phyloP scores from a whole-genome alignment of 2,329 filamentous ascomycete genomes.

The Hymenoscyphus repandus region DNA sequence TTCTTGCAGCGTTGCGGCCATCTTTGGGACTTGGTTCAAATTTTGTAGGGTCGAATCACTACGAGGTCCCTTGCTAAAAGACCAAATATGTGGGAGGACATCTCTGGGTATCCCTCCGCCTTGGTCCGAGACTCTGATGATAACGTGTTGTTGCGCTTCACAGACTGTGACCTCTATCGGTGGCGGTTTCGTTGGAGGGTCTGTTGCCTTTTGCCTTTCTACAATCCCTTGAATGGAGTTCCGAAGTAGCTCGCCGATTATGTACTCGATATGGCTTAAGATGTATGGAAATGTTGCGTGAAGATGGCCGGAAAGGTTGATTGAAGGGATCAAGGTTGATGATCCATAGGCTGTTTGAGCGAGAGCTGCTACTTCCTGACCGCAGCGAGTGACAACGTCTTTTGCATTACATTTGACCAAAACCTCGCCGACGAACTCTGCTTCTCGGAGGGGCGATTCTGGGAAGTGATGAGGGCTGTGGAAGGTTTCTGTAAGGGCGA shows the following conservation, averaged over 20 bases:
- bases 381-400: conserved; percentile 82
- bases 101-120: conserved; percentile 87
- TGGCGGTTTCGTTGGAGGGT: conserved; percentile 45
- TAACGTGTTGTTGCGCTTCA: conserved; percentile 90
- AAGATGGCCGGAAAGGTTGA: conserved; percentile 78
- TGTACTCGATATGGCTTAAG: conserved; percentile 92
- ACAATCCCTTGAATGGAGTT: conserved; percentile 93
- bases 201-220: conserved; percentile 54
- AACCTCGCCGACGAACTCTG: conserved; percentile 92
- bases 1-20: conserved; percentile 92
- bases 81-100: conserved; percentile 87
- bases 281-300: conserved; percentile 95
- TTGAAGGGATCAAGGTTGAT: conserved; percentile 67
- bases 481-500: conserved; percentile 91
- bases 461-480: conserved; percentile 87
- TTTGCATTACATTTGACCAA: conserved; percentile 89
- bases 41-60: conserved; percentile 76
- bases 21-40: conserved; percentile 77
- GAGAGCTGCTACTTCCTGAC: conserved; percentile 67
- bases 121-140: conserved; percentile 91
- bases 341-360: conserved; percentile 70
- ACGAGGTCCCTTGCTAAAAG: conserved; percentile 88
- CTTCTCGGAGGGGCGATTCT: conserved; percentile 55
- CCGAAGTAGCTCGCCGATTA: conserved; percentile 87
- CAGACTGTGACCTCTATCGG: conserved; percentile 94